Evolutionary conservation across 768 basidiomycete species (phyloP), one percentile per base, ranked within the genome.

Genomic region (Psilocybe azurescens): DNA sequence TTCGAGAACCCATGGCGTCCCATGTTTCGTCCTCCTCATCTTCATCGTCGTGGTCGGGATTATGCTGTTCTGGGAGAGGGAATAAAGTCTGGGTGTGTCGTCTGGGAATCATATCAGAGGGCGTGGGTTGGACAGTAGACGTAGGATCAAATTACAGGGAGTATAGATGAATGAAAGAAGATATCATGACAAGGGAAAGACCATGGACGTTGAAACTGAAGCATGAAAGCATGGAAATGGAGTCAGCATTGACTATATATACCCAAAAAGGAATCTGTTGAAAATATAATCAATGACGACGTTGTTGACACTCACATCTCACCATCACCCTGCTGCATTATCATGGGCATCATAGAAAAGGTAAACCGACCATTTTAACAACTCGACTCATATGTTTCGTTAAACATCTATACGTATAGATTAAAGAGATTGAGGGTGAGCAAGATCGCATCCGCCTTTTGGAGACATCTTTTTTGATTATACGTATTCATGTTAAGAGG

Each of bases 301-400:
- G 1, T 24, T 56, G 11, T 44, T 44, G 41, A 44, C 41, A 44
- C n/a, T 44, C 41, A n/a, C 53, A 74, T 77, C 61, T 47, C 41
- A 61, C 52, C n/a, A 39, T 58, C 58, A 59, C 20, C 11, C 44
- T 14, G 30, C 32, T 72, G 49, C 60, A 55, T 61, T 39, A 69
- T 54, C 70, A 97, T 98, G 96, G 96, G 95, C 70, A 87, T 97
- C 71, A 83, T 95, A 69, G 96, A 98, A 78, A 98, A 98, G 88
- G 94, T 74, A n/a, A 41, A 36, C 13, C 41, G n/a, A 33, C 10
- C 30, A 28, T 55, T 44, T 46, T 32, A 46, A n/a, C 10, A 20
- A 11, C 24, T 3, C 2, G 20, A 41, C 30, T 58, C 38, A 18
- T 20, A 20, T 41, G 16, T 46, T 18, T 58, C 48, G 55, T 33